These are phyloP conservation scores for Begonia loranthoides DNA, from an alignment of 306 rosid genomes.

Conservation along the genomic window DNA sequence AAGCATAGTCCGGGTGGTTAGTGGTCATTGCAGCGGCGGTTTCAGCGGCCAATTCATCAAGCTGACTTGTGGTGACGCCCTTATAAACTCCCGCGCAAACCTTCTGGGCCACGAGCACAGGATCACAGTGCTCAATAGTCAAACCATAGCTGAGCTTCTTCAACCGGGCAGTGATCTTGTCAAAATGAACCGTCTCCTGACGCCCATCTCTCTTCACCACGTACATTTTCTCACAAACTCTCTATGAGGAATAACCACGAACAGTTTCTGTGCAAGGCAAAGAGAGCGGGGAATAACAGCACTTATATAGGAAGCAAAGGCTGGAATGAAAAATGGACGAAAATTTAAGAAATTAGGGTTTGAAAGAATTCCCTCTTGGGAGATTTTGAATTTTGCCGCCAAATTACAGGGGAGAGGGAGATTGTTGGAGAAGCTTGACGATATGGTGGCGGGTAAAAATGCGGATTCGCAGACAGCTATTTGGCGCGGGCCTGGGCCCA, in stretches of 20 bases:
- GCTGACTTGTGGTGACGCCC: slow-evolving; percentile 93
- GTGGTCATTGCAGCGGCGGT: slow-evolving; percentile 93
- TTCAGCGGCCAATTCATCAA: slow-evolving; percentile 94
- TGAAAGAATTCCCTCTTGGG: slow-evolving; percentile 21
- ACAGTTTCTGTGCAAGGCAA: slow-evolving; percentile 22
- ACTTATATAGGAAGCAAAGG: slow-evolving; percentile 7
- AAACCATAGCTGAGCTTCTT: slow-evolving; percentile 91
- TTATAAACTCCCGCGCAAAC: slow-evolving; percentile 91
- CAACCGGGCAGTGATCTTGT: slow-evolving; percentile 82
- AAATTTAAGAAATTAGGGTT: slow-evolving; percentile 17
- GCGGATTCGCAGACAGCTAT: neutral
- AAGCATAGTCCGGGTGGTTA: slow-evolving; percentile 84
- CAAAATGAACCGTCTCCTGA: slow-evolving; percentile 83
- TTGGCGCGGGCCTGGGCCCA: no score
- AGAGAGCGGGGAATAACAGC: neutral
- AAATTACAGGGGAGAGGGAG: neutral
- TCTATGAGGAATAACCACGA: slow-evolving; percentile 32
- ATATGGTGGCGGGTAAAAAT: neutral
- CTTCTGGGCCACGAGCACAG: slow-evolving; percentile 79
- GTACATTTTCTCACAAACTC: slow-evolving; percentile 26
- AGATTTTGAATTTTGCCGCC: slow-evolving; percentile 24
- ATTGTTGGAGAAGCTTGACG: neutral
- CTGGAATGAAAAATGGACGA: neutral
- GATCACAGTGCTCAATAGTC: slow-evolving; percentile 73
- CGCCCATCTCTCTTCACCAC: slow-evolving; percentile 89